These are phyloP conservation scores for Mucor piriformis DNA, from an alignment of 371 early-diverging fungal genomes.

Conservation along the genomic window DNA sequence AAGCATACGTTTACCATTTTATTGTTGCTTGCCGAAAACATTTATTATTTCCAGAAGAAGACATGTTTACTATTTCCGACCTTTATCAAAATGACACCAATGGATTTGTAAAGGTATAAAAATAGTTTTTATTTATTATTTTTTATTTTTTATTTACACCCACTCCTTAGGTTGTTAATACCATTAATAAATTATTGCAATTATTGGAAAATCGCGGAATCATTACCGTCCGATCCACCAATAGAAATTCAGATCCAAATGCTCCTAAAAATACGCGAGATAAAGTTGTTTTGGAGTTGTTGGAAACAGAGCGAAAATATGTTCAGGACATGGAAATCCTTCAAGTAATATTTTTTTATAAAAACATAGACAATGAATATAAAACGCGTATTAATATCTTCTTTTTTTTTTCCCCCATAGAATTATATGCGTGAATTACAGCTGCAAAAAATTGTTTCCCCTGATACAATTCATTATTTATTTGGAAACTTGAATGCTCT, in stretches of 20 bases:
- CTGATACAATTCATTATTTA: slow-evolving; percentile 76
- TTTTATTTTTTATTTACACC: not conserved
- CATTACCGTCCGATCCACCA: slow-evolving; percentile 56
- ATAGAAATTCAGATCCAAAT: slow-evolving; percentile 57
- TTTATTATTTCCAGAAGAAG: slow-evolving; percentile 71
- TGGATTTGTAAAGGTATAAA: slow-evolving; percentile 89
- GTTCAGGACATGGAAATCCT: slow-evolving; percentile 88
- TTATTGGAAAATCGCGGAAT: slow-evolving; percentile 70
- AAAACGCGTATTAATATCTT: slow-evolving; percentile 3
- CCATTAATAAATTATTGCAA: slow-evolving; percentile 71
- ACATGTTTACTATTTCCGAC: slow-evolving; percentile 87
- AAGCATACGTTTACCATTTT: slow-evolving; percentile 82
- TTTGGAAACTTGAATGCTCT: slow-evolving; percentile 93
- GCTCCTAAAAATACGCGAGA: slow-evolving; percentile 83
- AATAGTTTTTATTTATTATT: slow-evolving; percentile 4
- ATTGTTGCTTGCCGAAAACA: slow-evolving; percentile 74
- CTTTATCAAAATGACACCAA: slow-evolving; percentile 94
- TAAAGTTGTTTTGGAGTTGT: slow-evolving; percentile 84
- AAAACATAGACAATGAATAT: not conserved
- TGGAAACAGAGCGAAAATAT: slow-evolving; percentile 95
- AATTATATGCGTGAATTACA: slow-evolving; percentile 66
- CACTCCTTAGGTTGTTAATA: slow-evolving; percentile 58
- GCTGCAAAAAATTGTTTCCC: slow-evolving; percentile 63
- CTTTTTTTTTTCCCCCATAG: slow-evolving; percentile 18
- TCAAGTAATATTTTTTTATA: slow-evolving; percentile 59